Conservation (phyloP, 2,329 filamentous ascomycete species). For the Aspergillus carbonarius region DNA sequence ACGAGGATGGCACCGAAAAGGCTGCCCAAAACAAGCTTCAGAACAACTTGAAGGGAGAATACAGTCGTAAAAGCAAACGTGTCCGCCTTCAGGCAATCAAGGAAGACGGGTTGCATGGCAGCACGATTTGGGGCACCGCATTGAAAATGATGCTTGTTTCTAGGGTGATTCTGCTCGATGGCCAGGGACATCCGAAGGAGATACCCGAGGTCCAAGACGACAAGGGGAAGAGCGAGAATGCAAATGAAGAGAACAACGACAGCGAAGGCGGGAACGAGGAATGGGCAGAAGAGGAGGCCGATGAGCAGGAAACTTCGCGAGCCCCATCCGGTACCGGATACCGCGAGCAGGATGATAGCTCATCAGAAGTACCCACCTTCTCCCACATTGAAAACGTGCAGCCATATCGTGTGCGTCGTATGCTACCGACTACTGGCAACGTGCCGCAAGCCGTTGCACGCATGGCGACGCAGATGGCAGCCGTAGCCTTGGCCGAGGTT, state of each 20-base stretch:
- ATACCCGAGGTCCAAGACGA: too few species aligned
- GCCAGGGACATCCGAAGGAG: conserved; percentile 17
- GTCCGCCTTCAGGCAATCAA: conserved; percentile 30
- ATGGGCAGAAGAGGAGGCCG: conserved; percentile 2
- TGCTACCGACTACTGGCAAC: not conserved
- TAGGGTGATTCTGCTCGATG: conserved; percentile 33
- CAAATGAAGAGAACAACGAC: not conserved
- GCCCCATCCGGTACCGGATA: not conserved
- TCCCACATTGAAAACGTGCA: not conserved
- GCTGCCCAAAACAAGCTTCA: conserved; percentile 22
- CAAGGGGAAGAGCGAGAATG: too few species aligned
- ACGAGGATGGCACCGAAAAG: conserved; percentile 7
- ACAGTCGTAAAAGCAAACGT: conserved; percentile 29
- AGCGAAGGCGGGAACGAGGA: not conserved
- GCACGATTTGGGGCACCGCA: conserved; percentile 30
- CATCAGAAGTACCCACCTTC: not conserved
- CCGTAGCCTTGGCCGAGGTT: not conserved
- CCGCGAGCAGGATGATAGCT: not conserved
- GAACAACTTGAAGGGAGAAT: conserved; percentile 25
- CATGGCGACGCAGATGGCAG: not conserved
- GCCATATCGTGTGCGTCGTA: not conserved
- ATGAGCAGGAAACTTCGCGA: not conserved
- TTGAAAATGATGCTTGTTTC: conserved; percentile 29
- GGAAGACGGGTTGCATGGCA: conserved; percentile 22
- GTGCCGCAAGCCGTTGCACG: not conserved